These are phyloP conservation scores for Sporothrix globosa DNA, from an alignment of 2,329 filamentous ascomycete species.

Conservation along the genomic window DNA sequence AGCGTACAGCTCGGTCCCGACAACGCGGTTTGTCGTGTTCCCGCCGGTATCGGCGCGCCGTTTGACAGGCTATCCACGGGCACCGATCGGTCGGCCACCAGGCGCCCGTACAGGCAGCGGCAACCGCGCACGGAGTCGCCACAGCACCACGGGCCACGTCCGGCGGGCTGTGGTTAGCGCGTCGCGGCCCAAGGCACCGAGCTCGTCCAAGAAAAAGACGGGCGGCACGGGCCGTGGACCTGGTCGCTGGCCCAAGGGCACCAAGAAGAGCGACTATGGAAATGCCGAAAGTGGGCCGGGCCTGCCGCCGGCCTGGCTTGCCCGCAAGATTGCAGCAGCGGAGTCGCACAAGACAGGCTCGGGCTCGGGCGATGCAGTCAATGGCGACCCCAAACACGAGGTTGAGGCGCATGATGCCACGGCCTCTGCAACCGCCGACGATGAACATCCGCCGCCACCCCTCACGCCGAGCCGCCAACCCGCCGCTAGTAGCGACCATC, in stretches of 20 bases:
- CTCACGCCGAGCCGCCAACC: not conserved
- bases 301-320: constrained; percentile 60
- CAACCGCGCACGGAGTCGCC: constrained; percentile 48
- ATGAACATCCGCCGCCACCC: not conserved
- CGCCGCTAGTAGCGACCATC: constrained; percentile 16
- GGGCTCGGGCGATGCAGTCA: not conserved
- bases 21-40: constrained; percentile 76
- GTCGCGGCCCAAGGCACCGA: constrained; percentile 46
- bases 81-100: constrained; percentile 48
- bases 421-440: not conserved
- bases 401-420: not conserved
- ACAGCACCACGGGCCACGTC: constrained; percentile 44
- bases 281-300: constrained; percentile 68
- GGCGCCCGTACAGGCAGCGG: constrained; percentile 44
- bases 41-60: constrained; percentile 63
- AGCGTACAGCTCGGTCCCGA: constrained; percentile 63
- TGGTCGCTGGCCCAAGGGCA: constrained; percentile 68
- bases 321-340: constrained; percentile 38
- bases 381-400: not conserved
- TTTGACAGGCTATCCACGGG: constrained; percentile 49
- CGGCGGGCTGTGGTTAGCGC: constrained; percentile 41
- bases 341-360: constrained; percentile 2
- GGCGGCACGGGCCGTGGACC: constrained; percentile 67
- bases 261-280: constrained; percentile 69
- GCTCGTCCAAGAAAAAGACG: constrained; percentile 54